phyloP scores from a whole-genome alignment of 768 basidiomycete species.

The Collybia nuda region DNA sequence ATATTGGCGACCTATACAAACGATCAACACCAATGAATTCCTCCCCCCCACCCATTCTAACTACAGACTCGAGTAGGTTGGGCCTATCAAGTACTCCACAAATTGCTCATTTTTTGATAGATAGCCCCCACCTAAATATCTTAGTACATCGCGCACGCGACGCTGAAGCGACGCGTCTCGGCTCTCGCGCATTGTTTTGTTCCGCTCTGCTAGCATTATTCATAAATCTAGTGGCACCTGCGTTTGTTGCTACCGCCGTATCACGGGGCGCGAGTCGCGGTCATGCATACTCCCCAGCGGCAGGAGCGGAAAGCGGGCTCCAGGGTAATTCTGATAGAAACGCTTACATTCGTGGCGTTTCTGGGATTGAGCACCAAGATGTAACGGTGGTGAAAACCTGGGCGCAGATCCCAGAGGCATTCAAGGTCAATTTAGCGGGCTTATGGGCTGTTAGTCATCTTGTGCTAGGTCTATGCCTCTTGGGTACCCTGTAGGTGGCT shows the following conservation, averaged over 20 bases:
- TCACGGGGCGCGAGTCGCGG: neutral
- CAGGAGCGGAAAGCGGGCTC: neutral
- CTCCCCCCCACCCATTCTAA: slow-evolving; percentile 12
- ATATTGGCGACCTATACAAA: slow-evolving; percentile 86
- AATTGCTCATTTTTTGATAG: neutral
- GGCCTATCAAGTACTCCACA: too few relatives aligned
- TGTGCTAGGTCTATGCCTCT: slow-evolving; percentile 76
- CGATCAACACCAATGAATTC: slow-evolving; percentile 30
- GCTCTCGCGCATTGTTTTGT: slow-evolving; percentile 80
- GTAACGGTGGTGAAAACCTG: neutral
- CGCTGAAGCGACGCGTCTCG: slow-evolving; percentile 76
- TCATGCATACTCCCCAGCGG: neutral
- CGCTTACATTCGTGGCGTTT: neutral
- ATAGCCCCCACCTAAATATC: slow-evolving; percentile 13
- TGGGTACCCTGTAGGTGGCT: slow-evolving; percentile 74
- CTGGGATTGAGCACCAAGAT: neutral
- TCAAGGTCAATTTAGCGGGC: slow-evolving; percentile 62
- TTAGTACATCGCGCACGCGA: slow-evolving; percentile 32
- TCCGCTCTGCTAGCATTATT: slow-evolving; percentile 69
- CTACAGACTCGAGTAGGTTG: too few relatives aligned
- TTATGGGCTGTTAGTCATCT: slow-evolving; percentile 81
- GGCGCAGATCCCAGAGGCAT: slow-evolving; percentile 33
- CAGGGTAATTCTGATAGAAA: slow-evolving; percentile 8
- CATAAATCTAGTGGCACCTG: slow-evolving; percentile 70
- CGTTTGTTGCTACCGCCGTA: slow-evolving; percentile 42